These are phyloP conservation scores for Phytophthora cactorum DNA, from an alignment of 352 stramenopile species.

Conservation along the genomic window DNA sequence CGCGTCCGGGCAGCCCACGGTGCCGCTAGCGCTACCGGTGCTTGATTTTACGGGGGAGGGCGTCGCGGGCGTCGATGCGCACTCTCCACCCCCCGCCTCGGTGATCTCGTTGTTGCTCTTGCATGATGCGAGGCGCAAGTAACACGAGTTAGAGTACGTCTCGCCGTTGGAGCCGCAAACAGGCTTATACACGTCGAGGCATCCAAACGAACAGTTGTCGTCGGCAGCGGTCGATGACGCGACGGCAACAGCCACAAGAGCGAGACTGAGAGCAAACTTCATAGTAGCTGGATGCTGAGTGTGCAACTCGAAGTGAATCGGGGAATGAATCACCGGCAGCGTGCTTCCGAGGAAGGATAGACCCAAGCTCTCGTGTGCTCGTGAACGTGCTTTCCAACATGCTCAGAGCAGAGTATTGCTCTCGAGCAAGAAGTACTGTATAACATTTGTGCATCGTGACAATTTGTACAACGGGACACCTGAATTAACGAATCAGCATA, in stretches of 20 bases:
- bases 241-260: slow-evolving; percentile 13
- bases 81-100: slow-evolving; percentile 31
- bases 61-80: slow-evolving; percentile 12
- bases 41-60: slow-evolving; percentile 1
- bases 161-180: slow-evolving; percentile 54
- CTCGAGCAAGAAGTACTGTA: no score
- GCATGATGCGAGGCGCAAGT: slow-evolving; percentile 36
- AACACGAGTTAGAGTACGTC: slow-evolving; percentile 52
- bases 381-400: no score
- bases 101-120: slow-evolving; percentile 33
- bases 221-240: neutral
- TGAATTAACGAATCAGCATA: no score
- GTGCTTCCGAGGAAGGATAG: no score
- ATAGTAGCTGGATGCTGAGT: neutral
- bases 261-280: slow-evolving; percentile 21
- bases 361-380: no score
- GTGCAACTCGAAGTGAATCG: no score
- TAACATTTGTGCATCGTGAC: no score
- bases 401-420: no score
- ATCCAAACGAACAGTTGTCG: slow-evolving; percentile 24
- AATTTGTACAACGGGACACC: no score
- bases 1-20: slow-evolving; percentile 5
- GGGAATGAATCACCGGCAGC: no score
- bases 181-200: slow-evolving; percentile 29
- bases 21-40: neutral